Percentiles rank a stretch among this genome's conserved stretches.
These are phyloP conservation scores for Hypoxylon sp. DNA, from an alignment of 2,329 filamentous ascomycete genomes.

Conservation along the genomic window DNA sequence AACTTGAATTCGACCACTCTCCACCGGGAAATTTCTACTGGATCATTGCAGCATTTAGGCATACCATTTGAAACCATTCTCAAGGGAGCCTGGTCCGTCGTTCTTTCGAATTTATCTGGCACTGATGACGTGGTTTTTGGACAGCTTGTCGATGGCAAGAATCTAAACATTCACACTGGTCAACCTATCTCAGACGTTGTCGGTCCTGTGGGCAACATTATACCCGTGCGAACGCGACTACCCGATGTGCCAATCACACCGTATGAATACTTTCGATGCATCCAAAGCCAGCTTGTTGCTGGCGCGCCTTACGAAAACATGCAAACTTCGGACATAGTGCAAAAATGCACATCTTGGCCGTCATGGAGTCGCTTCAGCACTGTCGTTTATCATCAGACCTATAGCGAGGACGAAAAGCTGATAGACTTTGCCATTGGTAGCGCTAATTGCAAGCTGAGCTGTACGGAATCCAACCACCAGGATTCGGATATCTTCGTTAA, in stretches of 20 bases:
- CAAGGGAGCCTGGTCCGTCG: slow-evolving; percentile 71
- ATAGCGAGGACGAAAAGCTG: slow-evolving; percentile 58
- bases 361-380: slow-evolving; percentile 69
- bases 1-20: slow-evolving; percentile 60
- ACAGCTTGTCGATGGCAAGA: slow-evolving; percentile 66
- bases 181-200: slow-evolving; percentile 71
- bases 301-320: slow-evolving; percentile 66
- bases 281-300: slow-evolving; percentile 66
- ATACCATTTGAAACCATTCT: slow-evolving; percentile 68
- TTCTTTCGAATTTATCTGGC: slow-evolving; percentile 66
- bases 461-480: slow-evolving; percentile 59
- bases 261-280: slow-evolving; percentile 63
- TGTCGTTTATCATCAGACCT: slow-evolving; percentile 66
- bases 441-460: slow-evolving; percentile 62
- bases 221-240: slow-evolving; percentile 66
- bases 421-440: slow-evolving; percentile 62
- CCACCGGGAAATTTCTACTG: slow-evolving; percentile 59
- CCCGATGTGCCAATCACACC: slow-evolving; percentile 62
- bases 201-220: slow-evolving; percentile 63
- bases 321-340: slow-evolving; percentile 66
- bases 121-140: slow-evolving; percentile 70
- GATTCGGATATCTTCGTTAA: slow-evolving; percentile 64
- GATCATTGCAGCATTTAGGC: slow-evolving; percentile 60
- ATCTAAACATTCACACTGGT: slow-evolving; percentile 58
- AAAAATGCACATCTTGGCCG: slow-evolving; percentile 69